Conservation (phyloP, 805 yeast species). For the Hermanozyma aechmeae region DNA sequence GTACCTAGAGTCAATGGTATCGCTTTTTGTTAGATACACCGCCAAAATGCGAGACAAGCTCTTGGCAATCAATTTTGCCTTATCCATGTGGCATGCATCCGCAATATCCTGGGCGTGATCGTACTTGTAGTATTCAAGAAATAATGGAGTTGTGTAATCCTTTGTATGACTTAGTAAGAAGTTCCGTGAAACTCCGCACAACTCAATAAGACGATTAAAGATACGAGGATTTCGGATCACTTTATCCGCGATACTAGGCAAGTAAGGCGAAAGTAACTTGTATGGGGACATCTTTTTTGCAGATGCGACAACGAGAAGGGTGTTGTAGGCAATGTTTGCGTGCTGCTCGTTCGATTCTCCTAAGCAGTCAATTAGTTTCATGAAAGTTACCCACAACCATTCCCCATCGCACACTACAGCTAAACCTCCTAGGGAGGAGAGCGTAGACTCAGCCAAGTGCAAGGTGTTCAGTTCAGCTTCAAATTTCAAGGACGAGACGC, state of each 20-base stretch:
- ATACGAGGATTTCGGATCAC: slow-evolving; percentile 53
- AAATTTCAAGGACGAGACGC: slow-evolving; percentile 34
- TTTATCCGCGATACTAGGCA: slow-evolving; percentile 61
- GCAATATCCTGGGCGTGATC: slow-evolving; percentile 62
- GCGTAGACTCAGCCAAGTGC: slow-evolving; percentile 49
- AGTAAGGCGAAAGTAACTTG: slow-evolving; percentile 69
- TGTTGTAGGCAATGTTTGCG: slow-evolving; percentile 59
- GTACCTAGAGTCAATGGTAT: slow-evolving; percentile 37
- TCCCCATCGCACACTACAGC: slow-evolving; percentile 59
- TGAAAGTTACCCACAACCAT: slow-evolving; percentile 52
- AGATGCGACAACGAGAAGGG: slow-evolving; percentile 48
- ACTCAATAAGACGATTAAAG: slow-evolving; percentile 50
- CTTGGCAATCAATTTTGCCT: slow-evolving; percentile 38
- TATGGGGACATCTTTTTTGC: slow-evolving; percentile 59
- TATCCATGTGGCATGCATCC: slow-evolving; percentile 33
- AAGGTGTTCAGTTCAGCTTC: slow-evolving; percentile 13
- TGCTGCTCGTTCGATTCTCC: slow-evolving; percentile 59
- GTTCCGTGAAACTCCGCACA: slow-evolving; percentile 52
- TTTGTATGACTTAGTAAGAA: slow-evolving; percentile 63
- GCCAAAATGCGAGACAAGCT: slow-evolving; percentile 50
- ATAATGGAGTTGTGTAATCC: slow-evolving; percentile 66
- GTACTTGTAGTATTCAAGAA: slow-evolving; percentile 55
- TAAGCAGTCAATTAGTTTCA: slow-evolving; percentile 56
- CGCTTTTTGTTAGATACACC: slow-evolving; percentile 42
- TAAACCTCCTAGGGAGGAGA: slow-evolving; percentile 55